Base-by-base conservation (phyloP, 2,329 filamentous ascomycete genomes). In the Colletotrichum limetticola region DNA sequence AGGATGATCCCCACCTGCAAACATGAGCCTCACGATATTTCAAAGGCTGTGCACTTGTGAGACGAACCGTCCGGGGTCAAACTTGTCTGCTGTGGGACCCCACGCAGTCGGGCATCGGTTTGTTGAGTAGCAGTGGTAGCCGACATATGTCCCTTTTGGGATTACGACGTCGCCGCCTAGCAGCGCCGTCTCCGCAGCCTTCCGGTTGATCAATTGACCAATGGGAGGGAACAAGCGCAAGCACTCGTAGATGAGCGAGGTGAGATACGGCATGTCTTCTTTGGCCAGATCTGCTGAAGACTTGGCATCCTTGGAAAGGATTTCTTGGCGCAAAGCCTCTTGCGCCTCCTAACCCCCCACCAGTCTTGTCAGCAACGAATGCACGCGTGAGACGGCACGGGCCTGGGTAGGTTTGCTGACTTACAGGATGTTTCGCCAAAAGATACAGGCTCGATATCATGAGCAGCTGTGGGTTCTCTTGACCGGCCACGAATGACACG, bases 221-320 rank as follows among this genome's bases (percentile, higher is more conserved):
- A 88, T 83, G 8, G 86, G 86, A 0, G 86, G 86, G 68, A 85
- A 86, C 58, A 88, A 80, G 2, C 86, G 84, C 14, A 88, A 80
- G 26, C 80, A 78, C 65, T 88, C 86, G 74, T 85, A 84, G 24
- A 88, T 78, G 28, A 85, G 80, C 0, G 86, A 78, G 1, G 82
- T 85, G 6, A 88, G 78, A 37, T 82, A 81, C 0, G 86, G 85
- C 32, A 86, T 78, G 42, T 80, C 78, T 32, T 76, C 81, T 58
- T 78, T 77, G 46, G 22, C 75, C 66, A 75, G 78, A 66, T 65
- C 14, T 66, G 58, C 69, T 64, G 49, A 72, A 72, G 73, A 11
- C 19, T 62, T 37, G 37, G 49, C 32, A 30, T 56, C 70, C 30
- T 60, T n/a, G 49, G 64, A 26, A n/a, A 73, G 63, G 14, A 85